These are phyloP conservation scores for Conoideocrella luteorostrata DNA, from an alignment of 2,329 filamentous ascomycete genomes.

Conservation along the genomic window DNA sequence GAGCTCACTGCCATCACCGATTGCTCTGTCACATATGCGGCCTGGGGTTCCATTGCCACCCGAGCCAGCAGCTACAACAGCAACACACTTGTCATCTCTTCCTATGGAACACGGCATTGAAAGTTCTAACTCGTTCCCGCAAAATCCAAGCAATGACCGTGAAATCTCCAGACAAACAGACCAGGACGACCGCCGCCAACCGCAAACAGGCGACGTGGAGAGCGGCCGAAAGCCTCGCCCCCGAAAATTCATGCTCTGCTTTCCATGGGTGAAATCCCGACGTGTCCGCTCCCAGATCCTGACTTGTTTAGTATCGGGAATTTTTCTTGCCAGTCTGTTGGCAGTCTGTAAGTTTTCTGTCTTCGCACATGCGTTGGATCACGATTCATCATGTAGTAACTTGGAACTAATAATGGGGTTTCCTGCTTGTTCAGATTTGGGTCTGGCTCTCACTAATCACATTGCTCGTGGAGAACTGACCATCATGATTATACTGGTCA, in stretches of 20 bases:
- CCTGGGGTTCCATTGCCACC: neutral
- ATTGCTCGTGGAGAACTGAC: slow-evolving; percentile 65
- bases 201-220: neutral
- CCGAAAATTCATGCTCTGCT: slow-evolving; percentile 45
- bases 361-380: too few relatives aligned
- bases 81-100: neutral
- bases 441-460: slow-evolving; percentile 60
- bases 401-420: too few relatives aligned
- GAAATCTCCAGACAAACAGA: too few relatives aligned
- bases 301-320: slow-evolving; percentile 58
- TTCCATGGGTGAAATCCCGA: slow-evolving; percentile 49
- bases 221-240: slow-evolving; percentile 2
- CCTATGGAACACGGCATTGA: neutral
- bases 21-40: neutral
- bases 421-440: slow-evolving; percentile 57
- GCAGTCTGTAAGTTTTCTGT: slow-evolving; percentile 63
- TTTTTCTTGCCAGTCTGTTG: slow-evolving; percentile 53
- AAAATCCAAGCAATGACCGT: too few relatives aligned
- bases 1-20: slow-evolving; percentile 10
- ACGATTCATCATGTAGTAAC: too few relatives aligned
- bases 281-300: slow-evolving; percentile 50
- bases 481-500: slow-evolving; percentile 71
- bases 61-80: neutral
- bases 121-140: neutral
- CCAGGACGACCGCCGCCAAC: neutral